phyloP scores from a whole-genome alignment of 768 basidiomycete species.

The Mycena alexandri region DNA sequence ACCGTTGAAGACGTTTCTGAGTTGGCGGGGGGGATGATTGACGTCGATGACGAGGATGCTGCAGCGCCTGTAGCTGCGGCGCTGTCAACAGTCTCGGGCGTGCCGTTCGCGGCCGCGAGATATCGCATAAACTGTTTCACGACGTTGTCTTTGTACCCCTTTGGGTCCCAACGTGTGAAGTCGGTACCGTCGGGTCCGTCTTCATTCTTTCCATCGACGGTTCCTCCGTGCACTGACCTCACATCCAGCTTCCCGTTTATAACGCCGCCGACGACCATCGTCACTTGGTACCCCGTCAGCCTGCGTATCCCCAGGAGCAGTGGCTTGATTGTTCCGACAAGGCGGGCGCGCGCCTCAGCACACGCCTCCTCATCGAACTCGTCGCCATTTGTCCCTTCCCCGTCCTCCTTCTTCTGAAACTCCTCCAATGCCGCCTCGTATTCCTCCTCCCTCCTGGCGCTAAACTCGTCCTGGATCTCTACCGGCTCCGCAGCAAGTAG shows the following conservation, averaged over 20 bases:
- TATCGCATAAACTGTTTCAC: no score
- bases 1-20: no score
- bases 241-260: background rate
- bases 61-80: no score
- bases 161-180: no score
- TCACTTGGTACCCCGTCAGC: background rate
- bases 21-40: no score
- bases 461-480: background rate
- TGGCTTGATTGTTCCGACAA: background rate
- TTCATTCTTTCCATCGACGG: no score
- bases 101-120: no score
- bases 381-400: background rate
- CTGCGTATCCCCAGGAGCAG: background rate
- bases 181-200: no score
- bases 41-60: no score
- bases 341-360: background rate
- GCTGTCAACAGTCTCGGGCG: no score
- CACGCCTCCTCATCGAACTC: background rate
- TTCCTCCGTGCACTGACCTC: no score
- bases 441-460: background rate
- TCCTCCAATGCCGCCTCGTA: background rate
- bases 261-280: background rate
- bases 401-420: background rate
- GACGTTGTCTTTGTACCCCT: no score
- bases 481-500: background rate